Evolutionary conservation across 2,329 filamentous ascomycete genomes (phyloP).

Genomic region (Cercospora berteroae): DNA sequence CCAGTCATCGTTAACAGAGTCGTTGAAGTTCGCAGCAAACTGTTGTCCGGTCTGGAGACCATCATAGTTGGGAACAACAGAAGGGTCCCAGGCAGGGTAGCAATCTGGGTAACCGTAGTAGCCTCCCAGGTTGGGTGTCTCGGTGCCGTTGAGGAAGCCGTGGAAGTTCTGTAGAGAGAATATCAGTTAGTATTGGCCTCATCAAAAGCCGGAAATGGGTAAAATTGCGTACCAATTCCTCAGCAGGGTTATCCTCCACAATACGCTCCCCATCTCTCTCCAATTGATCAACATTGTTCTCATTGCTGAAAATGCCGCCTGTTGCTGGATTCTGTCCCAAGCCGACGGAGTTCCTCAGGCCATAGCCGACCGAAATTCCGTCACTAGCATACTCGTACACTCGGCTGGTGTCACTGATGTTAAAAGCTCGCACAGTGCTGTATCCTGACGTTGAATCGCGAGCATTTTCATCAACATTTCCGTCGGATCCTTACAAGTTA

Average conservation of each 20-base stretch:
- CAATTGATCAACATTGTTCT: slow-evolving; percentile 70
- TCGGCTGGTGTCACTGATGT: slow-evolving; percentile 45
- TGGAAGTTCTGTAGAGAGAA: slow-evolving; percentile 59
- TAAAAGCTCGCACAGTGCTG: slow-evolving; percentile 66
- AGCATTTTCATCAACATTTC: slow-evolving; percentile 61
- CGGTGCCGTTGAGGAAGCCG: slow-evolving; percentile 57
- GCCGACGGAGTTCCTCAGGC: slow-evolving; percentile 69
- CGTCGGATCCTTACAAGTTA: slow-evolving; percentile 36
- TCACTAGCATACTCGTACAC: slow-evolving; percentile 53
- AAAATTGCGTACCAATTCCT: slow-evolving; percentile 54
- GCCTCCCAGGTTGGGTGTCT: slow-evolving; percentile 42
- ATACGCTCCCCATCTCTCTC: slow-evolving; percentile 29
- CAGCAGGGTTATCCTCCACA: slow-evolving; percentile 65
- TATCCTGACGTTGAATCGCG: slow-evolving; percentile 55
- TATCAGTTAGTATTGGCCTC: not conserved
- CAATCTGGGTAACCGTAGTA: slow-evolving; percentile 73
- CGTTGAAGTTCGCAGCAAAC: slow-evolving; percentile 51
- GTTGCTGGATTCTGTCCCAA: slow-evolving; percentile 59
- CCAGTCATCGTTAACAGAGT: slow-evolving; percentile 43
- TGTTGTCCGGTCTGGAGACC: slow-evolving; percentile 47
- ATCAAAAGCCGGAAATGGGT: not conserved
- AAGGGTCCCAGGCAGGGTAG: slow-evolving; percentile 63
- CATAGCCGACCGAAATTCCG: slow-evolving; percentile 59
- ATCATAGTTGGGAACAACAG: slow-evolving; percentile 48
- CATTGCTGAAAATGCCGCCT: slow-evolving; percentile 57